Conservation (phyloP, 1,139 yeast genomes). For the Saccharomyces hybrid region DNA sequence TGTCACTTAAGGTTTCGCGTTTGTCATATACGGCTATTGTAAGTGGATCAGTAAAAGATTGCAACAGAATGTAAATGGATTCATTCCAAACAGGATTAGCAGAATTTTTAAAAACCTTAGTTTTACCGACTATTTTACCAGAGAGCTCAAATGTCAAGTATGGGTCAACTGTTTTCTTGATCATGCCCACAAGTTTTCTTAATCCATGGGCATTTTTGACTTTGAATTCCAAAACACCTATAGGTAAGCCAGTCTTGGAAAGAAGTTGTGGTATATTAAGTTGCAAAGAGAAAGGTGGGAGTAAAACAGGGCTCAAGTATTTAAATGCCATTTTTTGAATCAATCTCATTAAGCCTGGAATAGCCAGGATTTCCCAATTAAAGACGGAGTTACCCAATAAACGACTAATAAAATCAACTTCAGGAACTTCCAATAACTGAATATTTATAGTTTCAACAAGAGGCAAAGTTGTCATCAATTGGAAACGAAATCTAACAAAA, state of each 20-base stretch:
- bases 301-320: constrained; percentile 80
- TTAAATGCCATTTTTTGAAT: constrained; percentile 79
- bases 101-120: constrained; percentile 60
- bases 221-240: constrained; percentile 74
- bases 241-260: constrained; percentile 79
- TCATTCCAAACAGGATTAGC: constrained; percentile 78
- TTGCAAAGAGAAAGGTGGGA: constrained; percentile 86
- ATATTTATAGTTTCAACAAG: constrained; percentile 87
- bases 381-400: constrained; percentile 69
- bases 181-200: constrained; percentile 53
- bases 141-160: constrained; percentile 67
- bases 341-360: constrained; percentile 81
- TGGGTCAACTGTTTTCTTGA: constrained; percentile 84
- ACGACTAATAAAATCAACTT: constrained; percentile 72
- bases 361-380: constrained; percentile 76
- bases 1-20: constrained; percentile 75
- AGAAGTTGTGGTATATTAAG: constrained; percentile 83
- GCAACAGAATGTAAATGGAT: constrained; percentile 59
- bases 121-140: constrained; percentile 53
- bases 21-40: constrained; percentile 62
- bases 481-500: constrained; percentile 67
- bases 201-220: constrained; percentile 61
- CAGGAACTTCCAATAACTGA: constrained; percentile 76
- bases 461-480: constrained; percentile 86
- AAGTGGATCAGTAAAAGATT: constrained; percentile 74